phyloP scores from a whole-genome alignment of 1,284 basidiomycete genomes.

The Cystobasidium pallidum region DNA sequence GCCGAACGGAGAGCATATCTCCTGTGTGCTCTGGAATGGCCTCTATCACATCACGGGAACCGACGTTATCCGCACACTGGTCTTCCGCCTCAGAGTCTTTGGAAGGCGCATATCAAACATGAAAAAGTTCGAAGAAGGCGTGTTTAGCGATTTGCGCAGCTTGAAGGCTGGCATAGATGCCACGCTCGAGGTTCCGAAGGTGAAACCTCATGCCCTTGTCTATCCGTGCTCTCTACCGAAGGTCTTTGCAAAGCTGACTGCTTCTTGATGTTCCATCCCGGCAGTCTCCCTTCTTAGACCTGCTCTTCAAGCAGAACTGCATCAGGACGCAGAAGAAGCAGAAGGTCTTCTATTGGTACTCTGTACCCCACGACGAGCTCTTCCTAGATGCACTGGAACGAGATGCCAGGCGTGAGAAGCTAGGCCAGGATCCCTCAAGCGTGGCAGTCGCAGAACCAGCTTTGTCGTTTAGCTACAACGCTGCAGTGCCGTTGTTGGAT shows the following conservation, averaged over 20 bases:
- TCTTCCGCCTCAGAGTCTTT: constrained; percentile 88
- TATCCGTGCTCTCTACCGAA: no score
- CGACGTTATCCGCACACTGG: constrained; percentile 73
- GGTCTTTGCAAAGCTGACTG: background rate
- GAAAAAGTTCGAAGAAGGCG: constrained; percentile 91
- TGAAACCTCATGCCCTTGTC: constrained; percentile 55
- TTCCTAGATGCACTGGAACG: constrained; percentile 91
- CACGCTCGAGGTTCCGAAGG: constrained; percentile 88
- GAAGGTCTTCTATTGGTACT: constrained; percentile 91
- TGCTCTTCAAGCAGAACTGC: constrained; percentile 90
- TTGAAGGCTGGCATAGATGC: constrained; percentile 88
- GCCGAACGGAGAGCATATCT: constrained; percentile 81
- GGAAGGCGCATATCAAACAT: constrained; percentile 72
- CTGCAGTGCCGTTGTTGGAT: background rate
- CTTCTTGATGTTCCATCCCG: background rate
- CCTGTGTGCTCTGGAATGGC: constrained; percentile 85
- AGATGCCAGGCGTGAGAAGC: constrained; percentile 88
- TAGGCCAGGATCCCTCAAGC: constrained; percentile 80
- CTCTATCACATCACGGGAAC: constrained; percentile 90
- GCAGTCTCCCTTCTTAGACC: constrained; percentile 85
- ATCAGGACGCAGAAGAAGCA: constrained; percentile 96
- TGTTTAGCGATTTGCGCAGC: constrained; percentile 86
- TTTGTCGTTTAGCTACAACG: background rate
- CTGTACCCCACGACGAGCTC: constrained; percentile 88
- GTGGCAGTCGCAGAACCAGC: constrained; percentile 77